Conservation (phyloP, 2,329 filamentous ascomycete genomes). For the Nigrospora osmanthi region DNA sequence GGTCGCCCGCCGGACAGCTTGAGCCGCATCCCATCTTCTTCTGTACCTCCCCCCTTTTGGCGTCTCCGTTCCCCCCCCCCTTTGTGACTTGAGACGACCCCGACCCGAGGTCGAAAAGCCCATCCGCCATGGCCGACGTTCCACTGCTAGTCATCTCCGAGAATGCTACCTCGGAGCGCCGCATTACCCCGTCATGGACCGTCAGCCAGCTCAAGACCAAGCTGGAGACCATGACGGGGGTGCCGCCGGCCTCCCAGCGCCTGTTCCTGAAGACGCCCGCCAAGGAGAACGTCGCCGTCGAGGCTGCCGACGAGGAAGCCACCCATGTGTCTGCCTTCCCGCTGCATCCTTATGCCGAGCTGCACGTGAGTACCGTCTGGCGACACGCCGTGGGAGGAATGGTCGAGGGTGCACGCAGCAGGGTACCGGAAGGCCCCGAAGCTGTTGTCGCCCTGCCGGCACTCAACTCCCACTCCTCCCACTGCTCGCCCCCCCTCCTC, state of each 20-base stretch:
- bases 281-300: slow-evolving; percentile 55
- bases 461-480: no score
- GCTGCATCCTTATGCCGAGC: slow-evolving; percentile 67
- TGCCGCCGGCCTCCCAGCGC: slow-evolving; percentile 72
- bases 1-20: neutral
- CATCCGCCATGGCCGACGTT: slow-evolving; percentile 57
- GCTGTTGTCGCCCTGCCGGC: no score
- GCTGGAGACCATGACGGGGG: slow-evolving; percentile 86
- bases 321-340: slow-evolving; percentile 57
- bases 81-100: slow-evolving; percentile 6
- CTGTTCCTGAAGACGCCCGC: slow-evolving; percentile 61
- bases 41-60: neutral
- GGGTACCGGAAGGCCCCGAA: no score
- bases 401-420: no score
- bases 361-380: slow-evolving; percentile 56
- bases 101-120: neutral
- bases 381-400: no score
- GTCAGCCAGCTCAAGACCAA: slow-evolving; percentile 77
- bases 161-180: slow-evolving; percentile 75
- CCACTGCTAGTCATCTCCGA: slow-evolving; percentile 69
- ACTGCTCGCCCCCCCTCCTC: no score
- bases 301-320: slow-evolving; percentile 65
- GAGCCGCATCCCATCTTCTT: slow-evolving; percentile 1
- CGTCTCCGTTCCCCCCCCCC: neutral
- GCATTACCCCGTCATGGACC: slow-evolving; percentile 87